Percentiles rank a stretch among this genome's conserved stretches.
Conservation (phyloP, 1,139 yeast species). For the Yamadazyma conglobata region DNA sequence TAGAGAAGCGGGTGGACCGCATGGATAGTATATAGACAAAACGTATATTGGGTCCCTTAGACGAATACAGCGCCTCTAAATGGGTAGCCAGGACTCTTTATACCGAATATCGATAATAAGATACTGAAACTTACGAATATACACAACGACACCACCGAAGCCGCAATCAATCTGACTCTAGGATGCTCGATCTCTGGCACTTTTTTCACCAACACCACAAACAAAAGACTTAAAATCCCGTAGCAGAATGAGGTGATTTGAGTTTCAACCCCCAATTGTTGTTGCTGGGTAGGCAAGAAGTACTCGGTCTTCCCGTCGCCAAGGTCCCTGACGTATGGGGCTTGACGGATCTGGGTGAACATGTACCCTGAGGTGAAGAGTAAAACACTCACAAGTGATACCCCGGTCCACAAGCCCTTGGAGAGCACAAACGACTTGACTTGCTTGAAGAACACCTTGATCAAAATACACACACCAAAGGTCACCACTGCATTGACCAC, state of each 20-base stretch:
- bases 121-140: constrained; percentile 53
- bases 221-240: constrained; percentile 50
- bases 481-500: constrained; percentile 43
- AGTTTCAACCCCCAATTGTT: constrained; percentile 81
- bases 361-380: constrained; percentile 86
- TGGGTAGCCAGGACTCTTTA: constrained; percentile 65
- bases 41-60: too few relatives aligned
- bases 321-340: constrained; percentile 63
- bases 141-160: constrained; percentile 32
- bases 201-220: constrained; percentile 48
- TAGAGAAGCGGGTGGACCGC: constrained; percentile 8
- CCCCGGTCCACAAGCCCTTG: constrained; percentile 58
- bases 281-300: constrained; percentile 63
- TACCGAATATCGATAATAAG: constrained; percentile 51
- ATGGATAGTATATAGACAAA: too few relatives aligned
- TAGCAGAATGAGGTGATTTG: constrained; percentile 67
- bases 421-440: constrained; percentile 22
- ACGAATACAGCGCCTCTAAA: constrained; percentile 11
- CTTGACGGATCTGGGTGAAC: constrained; percentile 83
- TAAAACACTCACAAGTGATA: constrained; percentile 57
- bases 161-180: constrained; percentile 43
- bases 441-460: constrained; percentile 32
- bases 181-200: constrained; percentile 43
- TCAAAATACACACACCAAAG: constrained; percentile 20
- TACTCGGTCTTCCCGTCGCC: constrained; percentile 58